A percentile compares a stretch with the other conserved stretches of the same genome.
Conservation (phyloP, 768 basidiomycete genomes). For the Arthromyces matolae region DNA sequence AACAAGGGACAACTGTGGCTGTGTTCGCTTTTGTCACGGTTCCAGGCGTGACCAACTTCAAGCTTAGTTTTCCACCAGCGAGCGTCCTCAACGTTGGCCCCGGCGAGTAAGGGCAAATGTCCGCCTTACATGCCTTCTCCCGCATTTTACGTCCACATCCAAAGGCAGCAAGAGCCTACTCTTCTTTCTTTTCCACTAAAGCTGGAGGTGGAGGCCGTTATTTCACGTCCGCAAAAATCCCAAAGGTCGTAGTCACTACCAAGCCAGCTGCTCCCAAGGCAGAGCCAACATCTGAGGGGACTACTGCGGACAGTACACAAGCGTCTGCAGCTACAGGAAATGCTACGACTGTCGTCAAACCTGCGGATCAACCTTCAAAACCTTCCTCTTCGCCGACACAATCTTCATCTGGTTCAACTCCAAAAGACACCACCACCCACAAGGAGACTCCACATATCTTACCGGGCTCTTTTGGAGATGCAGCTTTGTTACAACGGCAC, state of each 20-base stretch:
- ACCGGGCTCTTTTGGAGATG: background rate
- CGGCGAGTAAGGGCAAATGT: slow-evolving; percentile 10
- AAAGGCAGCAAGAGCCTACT: slow-evolving; percentile 57
- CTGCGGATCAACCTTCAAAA: slow-evolving; percentile 10
- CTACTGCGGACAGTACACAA: slow-evolving; percentile 20
- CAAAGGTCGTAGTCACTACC: slow-evolving; percentile 43
- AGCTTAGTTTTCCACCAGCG: too few species aligned
- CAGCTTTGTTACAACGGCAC: slow-evolving; percentile 11
- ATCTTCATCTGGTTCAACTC: slow-evolving; percentile 1
- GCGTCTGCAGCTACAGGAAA: slow-evolving; percentile 1
- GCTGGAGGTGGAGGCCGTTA: slow-evolving; percentile 65
- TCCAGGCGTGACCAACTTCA: background rate
- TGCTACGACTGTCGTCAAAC: slow-evolving; percentile 4
- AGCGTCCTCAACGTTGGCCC: slow-evolving; percentile 8
- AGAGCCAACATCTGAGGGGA: slow-evolving; percentile 18
- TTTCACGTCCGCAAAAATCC: slow-evolving; percentile 70
- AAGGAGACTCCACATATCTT: background rate
- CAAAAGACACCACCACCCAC: slow-evolving; percentile 2
- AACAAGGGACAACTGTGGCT: slow-evolving; percentile 14
- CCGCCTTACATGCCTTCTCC: slow-evolving; percentile 46
- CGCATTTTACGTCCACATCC: slow-evolving; percentile 47
- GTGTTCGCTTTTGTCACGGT: slow-evolving; percentile 8
- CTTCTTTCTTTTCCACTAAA: slow-evolving; percentile 78
- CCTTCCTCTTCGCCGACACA: slow-evolving; percentile 13
- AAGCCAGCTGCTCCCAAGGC: slow-evolving; percentile 26